phyloP scores from a whole-genome alignment of 495 filamentous ascomycete species.

The Aspergillus avenaceus region DNA sequence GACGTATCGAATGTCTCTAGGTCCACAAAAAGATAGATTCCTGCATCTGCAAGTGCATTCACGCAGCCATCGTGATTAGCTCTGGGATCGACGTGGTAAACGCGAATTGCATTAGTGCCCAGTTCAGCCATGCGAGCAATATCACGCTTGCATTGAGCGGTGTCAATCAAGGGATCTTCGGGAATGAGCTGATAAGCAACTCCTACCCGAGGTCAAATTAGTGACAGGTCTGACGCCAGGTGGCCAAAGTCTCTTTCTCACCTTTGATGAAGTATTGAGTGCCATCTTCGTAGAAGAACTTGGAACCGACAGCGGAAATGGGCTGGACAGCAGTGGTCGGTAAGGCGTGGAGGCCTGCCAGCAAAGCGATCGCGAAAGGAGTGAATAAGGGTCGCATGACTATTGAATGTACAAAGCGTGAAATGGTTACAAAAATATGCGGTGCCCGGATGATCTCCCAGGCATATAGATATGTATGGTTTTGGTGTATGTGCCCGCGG shows the following conservation, averaged over 20 bases:
- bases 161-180: slow-evolving; percentile 72
- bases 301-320: slow-evolving; percentile 70
- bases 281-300: slow-evolving; percentile 77
- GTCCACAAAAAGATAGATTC: slow-evolving; percentile 81
- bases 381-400: background rate
- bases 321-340: slow-evolving; percentile 40
- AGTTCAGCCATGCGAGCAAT: slow-evolving; percentile 72
- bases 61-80: slow-evolving; percentile 73
- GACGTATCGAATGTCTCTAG: slow-evolving; percentile 79
- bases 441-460: background rate
- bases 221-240: background rate
- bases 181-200: slow-evolving; percentile 66
- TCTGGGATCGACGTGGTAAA: slow-evolving; percentile 77
- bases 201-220: slow-evolving; percentile 39
- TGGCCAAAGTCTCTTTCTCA: slow-evolving; percentile 17
- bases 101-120: slow-evolving; percentile 80
- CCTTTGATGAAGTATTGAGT: slow-evolving; percentile 81
- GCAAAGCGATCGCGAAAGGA: slow-evolving; percentile 16
- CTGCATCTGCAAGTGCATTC: slow-evolving; percentile 60
- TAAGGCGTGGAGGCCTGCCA: slow-evolving; percentile 26
- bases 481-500: background rate
- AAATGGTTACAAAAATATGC: background rate
- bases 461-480: background rate
- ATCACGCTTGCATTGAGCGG: slow-evolving; percentile 74
- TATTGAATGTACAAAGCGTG: background rate